Percentiles rank a stretch among this genome's conserved stretches.
phyloP scores from a whole-genome alignment of 129 eudicot species.

The Heracleum sosnowskyi region DNA sequence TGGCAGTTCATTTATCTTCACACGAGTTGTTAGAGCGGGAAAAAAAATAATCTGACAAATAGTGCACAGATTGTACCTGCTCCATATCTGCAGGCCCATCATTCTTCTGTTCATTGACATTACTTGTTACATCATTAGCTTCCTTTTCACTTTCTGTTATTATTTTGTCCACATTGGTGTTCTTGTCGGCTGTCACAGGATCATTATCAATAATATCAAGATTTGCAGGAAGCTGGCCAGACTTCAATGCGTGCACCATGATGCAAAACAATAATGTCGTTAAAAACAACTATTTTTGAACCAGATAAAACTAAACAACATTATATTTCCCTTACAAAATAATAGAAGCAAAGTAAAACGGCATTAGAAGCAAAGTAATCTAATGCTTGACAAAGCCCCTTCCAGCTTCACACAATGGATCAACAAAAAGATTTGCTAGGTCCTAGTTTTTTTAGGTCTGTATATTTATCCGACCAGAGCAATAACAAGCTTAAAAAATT shows the following conservation, averaged over 20 bases:
- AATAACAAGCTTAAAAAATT: too few species aligned
- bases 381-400: too few species aligned
- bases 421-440: too few species aligned
- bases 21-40: not conserved
- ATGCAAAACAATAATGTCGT: not conserved
- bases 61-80: slow-evolving; percentile 37
- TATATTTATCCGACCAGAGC: too few species aligned
- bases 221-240: slow-evolving; percentile 89
- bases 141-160: slow-evolving; percentile 40
- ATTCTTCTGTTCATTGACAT: slow-evolving; percentile 26
- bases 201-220: slow-evolving; percentile 35
- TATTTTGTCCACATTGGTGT: slow-evolving; percentile 34
- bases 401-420: too few species aligned
- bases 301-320: not conserved
- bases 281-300: not conserved
- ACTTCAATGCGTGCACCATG: slow-evolving; percentile 60
- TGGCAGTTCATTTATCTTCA: not conserved
- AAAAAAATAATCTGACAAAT: not conserved
- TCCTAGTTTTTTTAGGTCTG: too few species aligned
- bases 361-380: too few species aligned
- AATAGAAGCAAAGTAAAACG: too few species aligned
- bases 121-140: slow-evolving; percentile 18
- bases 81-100: slow-evolving; percentile 68
- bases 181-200: slow-evolving; percentile 17
- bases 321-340: not conserved